A percentile compares a stretch with the other conserved stretches of the same genome.
phyloP scores from a whole-genome alignment of 2,329 filamentous ascomycete species.

The Myrmaecium sp. region DNA sequence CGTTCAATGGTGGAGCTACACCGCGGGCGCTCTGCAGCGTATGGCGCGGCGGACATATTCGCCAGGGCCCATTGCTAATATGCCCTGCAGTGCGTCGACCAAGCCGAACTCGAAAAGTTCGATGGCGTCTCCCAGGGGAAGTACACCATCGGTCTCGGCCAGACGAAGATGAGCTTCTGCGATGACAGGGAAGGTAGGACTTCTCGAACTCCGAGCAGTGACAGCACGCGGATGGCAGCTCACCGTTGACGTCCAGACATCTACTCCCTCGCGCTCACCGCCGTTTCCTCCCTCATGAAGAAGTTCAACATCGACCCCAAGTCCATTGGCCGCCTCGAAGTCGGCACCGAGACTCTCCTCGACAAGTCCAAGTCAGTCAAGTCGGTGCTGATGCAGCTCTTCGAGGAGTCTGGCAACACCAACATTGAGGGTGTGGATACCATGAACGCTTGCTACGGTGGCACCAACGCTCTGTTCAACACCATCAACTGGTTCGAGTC shows the following conservation, averaged over 20 bases:
- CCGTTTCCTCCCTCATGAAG: slow-evolving; percentile 33
- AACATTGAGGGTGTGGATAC: slow-evolving; percentile 37
- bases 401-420: slow-evolving; percentile 33
- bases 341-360: slow-evolving; percentile 36
- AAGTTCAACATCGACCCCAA: slow-evolving; percentile 36
- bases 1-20: too few species aligned
- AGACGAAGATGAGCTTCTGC: slow-evolving; percentile 39
- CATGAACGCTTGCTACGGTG: slow-evolving; percentile 37
- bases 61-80: too few species aligned
- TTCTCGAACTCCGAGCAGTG: slow-evolving; percentile 2
- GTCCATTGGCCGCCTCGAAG: slow-evolving; percentile 34
- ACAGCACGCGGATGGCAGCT: background rate
- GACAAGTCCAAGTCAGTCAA: slow-evolving; percentile 40
- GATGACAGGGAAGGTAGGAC: slow-evolving; percentile 35
- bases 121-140: slow-evolving; percentile 35
- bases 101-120: slow-evolving; percentile 36
- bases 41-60: too few species aligned
- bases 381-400: slow-evolving; percentile 36
- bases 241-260: slow-evolving; percentile 25
- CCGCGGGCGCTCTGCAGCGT: too few species aligned
- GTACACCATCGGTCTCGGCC: slow-evolving; percentile 37
- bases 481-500: slow-evolving; percentile 37
- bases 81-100: slow-evolving; percentile 31
- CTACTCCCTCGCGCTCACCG: slow-evolving; percentile 35
- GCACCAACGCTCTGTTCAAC: slow-evolving; percentile 38